Evolutionary conservation across 345 rosid species (phyloP), one percentile per base, ranked within the genome.

Genomic region (Camelina hispida): DNA sequence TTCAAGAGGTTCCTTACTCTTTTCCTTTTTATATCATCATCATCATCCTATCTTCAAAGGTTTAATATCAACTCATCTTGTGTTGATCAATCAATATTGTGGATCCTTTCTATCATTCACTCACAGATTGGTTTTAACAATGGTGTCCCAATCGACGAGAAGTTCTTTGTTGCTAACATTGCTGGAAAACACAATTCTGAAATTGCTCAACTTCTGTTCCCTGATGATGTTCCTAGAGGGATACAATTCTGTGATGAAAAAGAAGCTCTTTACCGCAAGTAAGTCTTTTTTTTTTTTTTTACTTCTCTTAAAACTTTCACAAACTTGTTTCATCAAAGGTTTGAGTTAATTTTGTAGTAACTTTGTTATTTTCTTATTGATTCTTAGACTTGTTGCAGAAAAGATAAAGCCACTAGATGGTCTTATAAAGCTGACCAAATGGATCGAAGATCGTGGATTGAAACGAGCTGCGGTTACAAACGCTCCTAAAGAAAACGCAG

Each of bases 381-480:
- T 79, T 28, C 4, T 28, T 85, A 96, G 98, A 70, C 79, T 91
- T 81, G 95, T 88, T 28, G 53, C 83, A 4, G 91, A 93, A 20
- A 80, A 93, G 74, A 54, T 96, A 23, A 71, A 72, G 40, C 81
- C 98, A 4, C 44, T 96, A 22, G 77, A 85, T n/a, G 99, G 97
- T 5, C 78, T 96, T 6, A 82, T 83, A 65, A 83, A 84, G 75
- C 56, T 96, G 66, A 89, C 81, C 71, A 85, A 96, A 80, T 93
- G 98, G 98, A 73, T 96, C 30, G 93, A 96, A 74, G 93, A 88
- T 11, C 91, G 67, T 42, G 97, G 96, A 20, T 56, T 92, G 84
- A 95, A 87, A 82, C 85, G 93, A 3, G 99, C 99, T 22, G 99
- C 96, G 0, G 99, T 96, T 3, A 93, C 99, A 11, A 96, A 96